Conservation (phyloP, 169 alveolate species). For the Plasmodium inui region DNA sequence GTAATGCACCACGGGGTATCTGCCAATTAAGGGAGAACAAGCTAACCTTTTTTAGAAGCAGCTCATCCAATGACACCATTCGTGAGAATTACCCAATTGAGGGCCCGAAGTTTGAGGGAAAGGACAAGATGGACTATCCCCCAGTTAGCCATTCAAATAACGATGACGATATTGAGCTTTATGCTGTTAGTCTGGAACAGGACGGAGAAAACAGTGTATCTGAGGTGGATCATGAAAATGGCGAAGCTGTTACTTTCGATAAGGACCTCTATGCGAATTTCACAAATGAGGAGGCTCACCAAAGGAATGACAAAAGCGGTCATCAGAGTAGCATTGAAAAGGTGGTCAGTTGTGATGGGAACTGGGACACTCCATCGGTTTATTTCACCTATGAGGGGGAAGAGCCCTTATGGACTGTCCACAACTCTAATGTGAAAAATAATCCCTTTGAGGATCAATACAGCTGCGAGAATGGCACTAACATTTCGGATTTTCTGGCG, state of each 20-base stretch:
- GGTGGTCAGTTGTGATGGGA: background rate
- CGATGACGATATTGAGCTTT: background rate
- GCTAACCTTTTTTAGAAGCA: background rate
- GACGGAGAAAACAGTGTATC: background rate
- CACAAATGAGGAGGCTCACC: background rate
- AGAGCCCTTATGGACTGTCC: conserved; percentile 42
- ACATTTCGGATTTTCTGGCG: background rate
- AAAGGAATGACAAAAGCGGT: background rate
- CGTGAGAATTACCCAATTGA: background rate
- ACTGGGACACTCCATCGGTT: background rate
- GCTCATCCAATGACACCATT: background rate
- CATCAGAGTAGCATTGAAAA: background rate
- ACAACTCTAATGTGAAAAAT: background rate
- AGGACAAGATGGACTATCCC: background rate
- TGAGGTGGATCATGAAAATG: background rate
- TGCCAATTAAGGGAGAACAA: background rate
- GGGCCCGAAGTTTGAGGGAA: background rate
- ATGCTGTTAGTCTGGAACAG: conserved; percentile 1
- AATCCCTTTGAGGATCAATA: background rate
- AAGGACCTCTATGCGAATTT: background rate
- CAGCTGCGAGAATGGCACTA: background rate
- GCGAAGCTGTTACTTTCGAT: background rate
- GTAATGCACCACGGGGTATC: background rate
- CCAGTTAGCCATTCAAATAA: background rate
- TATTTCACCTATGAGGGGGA: conserved; percentile 3